Conservation (phyloP, 768 basidiomycete species). For the Psilocybe sp. region DNA sequence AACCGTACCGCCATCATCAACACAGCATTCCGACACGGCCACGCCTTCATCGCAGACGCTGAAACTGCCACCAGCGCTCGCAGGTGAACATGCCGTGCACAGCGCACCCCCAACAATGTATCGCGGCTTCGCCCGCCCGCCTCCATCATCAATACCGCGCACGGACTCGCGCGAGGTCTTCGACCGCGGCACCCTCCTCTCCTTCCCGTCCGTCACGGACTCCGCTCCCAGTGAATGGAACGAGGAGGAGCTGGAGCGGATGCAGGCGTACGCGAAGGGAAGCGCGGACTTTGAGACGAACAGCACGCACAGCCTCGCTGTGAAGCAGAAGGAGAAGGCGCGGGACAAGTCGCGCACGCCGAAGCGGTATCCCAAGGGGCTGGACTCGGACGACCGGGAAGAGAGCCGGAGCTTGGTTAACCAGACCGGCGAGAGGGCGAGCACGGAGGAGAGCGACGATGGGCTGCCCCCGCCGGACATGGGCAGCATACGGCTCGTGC, state of each 20-base stretch:
- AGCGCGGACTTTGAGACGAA: constrained; percentile 9
- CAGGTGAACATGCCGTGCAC: constrained; percentile 31
- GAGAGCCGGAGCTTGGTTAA: constrained; percentile 56
- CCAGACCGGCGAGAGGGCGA: constrained; percentile 19
- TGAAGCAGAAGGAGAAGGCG: constrained; percentile 39
- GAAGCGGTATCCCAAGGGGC: constrained; percentile 47
- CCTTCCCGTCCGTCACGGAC: constrained; percentile 53
- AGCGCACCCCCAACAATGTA: constrained; percentile 46
- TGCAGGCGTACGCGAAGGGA: constrained; percentile 12
- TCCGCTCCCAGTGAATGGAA: constrained; percentile 41
- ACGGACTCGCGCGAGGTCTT: constrained; percentile 39
- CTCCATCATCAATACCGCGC: constrained; percentile 14
- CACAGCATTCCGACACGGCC: background rate
- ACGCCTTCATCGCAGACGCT: constrained; percentile 23
- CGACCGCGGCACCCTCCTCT: constrained; percentile 36
- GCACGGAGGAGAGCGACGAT: constrained; percentile 9
- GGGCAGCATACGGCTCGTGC: constrained; percentile 19
- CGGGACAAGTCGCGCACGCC: constrained; percentile 31
- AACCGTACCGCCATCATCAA: constrained; percentile 8
- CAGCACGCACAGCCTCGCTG: constrained; percentile 1
- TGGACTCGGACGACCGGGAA: constrained; percentile 53
- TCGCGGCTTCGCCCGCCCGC: constrained; percentile 25
- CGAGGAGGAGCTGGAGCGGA: constrained; percentile 29
- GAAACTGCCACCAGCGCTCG: constrained; percentile 27
- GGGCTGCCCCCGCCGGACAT: constrained; percentile 6